Evolutionary conservation across 2,329 filamentous ascomycete genomes (phyloP).

Genomic region (Trichophyton benhamiae): DNA sequence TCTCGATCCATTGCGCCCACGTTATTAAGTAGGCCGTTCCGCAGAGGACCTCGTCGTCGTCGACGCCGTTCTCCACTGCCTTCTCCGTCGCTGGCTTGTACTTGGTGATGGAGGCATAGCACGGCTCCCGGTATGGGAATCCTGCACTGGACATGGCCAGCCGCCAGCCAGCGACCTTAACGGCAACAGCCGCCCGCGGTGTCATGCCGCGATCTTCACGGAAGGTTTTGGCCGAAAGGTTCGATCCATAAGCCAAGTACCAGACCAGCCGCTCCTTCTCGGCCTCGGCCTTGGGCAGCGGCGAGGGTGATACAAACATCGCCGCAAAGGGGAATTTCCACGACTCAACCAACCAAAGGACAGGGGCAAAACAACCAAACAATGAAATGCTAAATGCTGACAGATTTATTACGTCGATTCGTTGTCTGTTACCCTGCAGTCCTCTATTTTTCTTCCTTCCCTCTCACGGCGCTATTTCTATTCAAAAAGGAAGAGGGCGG

Average conservation of each 20-base stretch:
- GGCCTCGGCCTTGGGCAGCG: background rate
- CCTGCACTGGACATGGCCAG: conserved; percentile 14
- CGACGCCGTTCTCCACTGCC: background rate
- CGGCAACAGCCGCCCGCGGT: conserved; percentile 7
- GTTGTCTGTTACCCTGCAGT: background rate
- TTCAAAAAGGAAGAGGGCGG: background rate
- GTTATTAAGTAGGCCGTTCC: conserved; percentile 16
- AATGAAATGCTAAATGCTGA: background rate
- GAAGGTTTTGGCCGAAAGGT: conserved; percentile 16
- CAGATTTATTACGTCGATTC: background rate
- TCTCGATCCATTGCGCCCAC: conserved; percentile 8
- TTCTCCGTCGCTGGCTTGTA: background rate
- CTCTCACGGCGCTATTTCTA: background rate
- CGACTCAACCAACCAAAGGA: background rate
- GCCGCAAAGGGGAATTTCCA: background rate
- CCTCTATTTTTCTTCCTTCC: background rate
- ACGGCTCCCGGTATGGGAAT: conserved; percentile 15
- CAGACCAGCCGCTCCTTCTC: conserved; percentile 8
- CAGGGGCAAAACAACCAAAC: background rate
- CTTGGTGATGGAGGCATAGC: conserved; percentile 11
- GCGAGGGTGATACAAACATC: background rate
- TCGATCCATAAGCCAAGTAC: conserved; percentile 19
- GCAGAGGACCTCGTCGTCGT: background rate
- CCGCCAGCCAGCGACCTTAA: conserved; percentile 10
- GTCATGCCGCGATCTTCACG: conserved; percentile 13